Base-by-base conservation (phyloP, 495 filamentous ascomycete species). In the Talaromyces proteolyticus region DNA sequence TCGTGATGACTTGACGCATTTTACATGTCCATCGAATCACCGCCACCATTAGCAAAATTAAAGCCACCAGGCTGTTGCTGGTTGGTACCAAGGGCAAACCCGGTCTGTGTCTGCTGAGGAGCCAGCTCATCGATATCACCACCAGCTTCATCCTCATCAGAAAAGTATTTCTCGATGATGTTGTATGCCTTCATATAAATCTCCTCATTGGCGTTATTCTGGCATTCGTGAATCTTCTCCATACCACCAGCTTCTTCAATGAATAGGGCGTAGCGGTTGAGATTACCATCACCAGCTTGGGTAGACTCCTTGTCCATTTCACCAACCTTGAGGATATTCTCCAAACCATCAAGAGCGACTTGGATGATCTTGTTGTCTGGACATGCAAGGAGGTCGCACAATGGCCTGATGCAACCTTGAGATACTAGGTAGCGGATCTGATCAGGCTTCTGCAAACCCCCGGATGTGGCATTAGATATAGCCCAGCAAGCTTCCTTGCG, bases 181-280 rank as follows among this genome's bases (percentile, higher is more conserved):
- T 93, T 96, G 77, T 96, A 99, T 0, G 94, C 95, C 82, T 99
- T 99, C 93, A 99, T 96, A 79, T 99, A 99, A 58, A 99, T 99
- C 73, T 99, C 94, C 72, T 97, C 94, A 73, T 99, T 99, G 72
- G 94, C 92, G 58, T 99, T 99, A 72, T 92, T 96, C 77, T 99
- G 94, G 81, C 93, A 96, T 57, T 96, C 91, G 69, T 99, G 94
- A 61, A 99, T 96, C 84, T 96, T 97, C 76, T 96, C 91, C 94
- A 99, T 99, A 56, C 94, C 94, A 56, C 89, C 89, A 51, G 91
- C 93, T 65, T 99, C 94, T 73, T 99, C 94, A 57, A 99, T 99
- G 74, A 93, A 96, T 54, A 99, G 79, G 24, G 94, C 94, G 65
- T 92, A 99, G 49, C 89, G 87, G 78, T 99, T 99, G 71, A 99